A percentile compares a stretch with the other conserved stretches of the same genome.
Conservation (phyloP, 805 yeast species). For the Schwanniomyces occidentalis region DNA sequence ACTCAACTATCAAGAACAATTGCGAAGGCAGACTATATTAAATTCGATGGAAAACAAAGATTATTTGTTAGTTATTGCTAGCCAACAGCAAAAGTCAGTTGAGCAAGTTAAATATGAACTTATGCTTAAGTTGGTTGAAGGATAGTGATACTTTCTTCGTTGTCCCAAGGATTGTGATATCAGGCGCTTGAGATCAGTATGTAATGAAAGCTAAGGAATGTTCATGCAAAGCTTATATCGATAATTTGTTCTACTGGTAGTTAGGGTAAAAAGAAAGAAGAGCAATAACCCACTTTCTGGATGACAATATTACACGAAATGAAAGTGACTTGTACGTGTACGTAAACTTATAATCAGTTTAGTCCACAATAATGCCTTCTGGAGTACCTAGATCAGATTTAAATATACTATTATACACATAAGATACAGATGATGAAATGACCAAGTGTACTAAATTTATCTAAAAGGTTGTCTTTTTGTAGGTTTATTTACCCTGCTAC, state of each 20-base stretch:
- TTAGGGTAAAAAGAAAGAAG: too few relatives aligned
- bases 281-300: too few relatives aligned
- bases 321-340: too few relatives aligned
- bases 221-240: too few relatives aligned
- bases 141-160: constrained; percentile 8
- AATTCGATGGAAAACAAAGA: constrained; percentile 42
- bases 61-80: constrained; percentile 37
- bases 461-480: constrained; percentile 20
- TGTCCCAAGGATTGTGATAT: too few relatives aligned
- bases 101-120: constrained; percentile 44
- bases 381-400: too few relatives aligned
- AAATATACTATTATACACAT: constrained; percentile 7
- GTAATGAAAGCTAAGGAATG: too few relatives aligned
- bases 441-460: too few relatives aligned
- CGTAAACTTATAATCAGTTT: too few relatives aligned
- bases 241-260: too few relatives aligned
- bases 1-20: constrained; percentile 26
- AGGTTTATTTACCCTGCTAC: constrained; percentile 2
- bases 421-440: constrained; percentile 4
- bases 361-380: too few relatives aligned
- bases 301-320: too few relatives aligned
- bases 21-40: constrained; percentile 33
- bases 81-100: constrained; percentile 43
- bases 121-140: constrained; percentile 26
- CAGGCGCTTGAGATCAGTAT: background rate